A percentile compares a stretch with the other conserved stretches of the same genome.
These are phyloP conservation scores for Brachypodium distachyon DNA, from an alignment of 202 grass and related monocot species.

Conservation along the genomic window DNA sequence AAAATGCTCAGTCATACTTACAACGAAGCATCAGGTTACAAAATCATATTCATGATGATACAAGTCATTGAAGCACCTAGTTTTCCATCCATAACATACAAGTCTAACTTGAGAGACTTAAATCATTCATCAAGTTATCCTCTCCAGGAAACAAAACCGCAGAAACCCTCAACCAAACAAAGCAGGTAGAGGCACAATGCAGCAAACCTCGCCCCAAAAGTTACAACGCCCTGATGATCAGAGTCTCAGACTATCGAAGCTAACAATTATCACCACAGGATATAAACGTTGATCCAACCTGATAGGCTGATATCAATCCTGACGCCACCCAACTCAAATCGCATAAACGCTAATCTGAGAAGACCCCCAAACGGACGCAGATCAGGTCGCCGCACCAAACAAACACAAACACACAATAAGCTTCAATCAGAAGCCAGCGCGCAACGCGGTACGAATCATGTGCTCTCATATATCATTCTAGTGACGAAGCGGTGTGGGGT, in stretches of 20 bases:
- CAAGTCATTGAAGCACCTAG: not conserved
- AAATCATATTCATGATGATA: not conserved
- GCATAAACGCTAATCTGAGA: constrained; percentile 16
- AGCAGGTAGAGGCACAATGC: not conserved
- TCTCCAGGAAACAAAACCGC: not conserved
- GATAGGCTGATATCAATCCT: not conserved
- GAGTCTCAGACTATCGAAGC: not conserved
- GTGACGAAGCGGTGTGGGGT: not conserved
- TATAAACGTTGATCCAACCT: not conserved
- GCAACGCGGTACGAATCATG: not conserved
- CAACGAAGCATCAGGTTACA: not conserved
- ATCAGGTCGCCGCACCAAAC: constrained; percentile 5
- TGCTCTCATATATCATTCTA: not conserved
- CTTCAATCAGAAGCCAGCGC: not conserved
- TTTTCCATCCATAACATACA: not conserved
- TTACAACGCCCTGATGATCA: not conserved
- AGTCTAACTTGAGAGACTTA: not conserved
- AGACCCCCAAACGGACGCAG: not conserved
- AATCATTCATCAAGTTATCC: not conserved
- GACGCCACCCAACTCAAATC: not conserved
- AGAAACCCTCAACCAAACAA: not conserved
- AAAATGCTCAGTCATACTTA: not conserved
- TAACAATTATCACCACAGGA: not conserved
- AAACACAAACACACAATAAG: not conserved
- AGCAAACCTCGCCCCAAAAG: not conserved